Conservation (phyloP, 2,329 filamentous ascomycete genomes). For the Cryphonectria nitschkei region DNA sequence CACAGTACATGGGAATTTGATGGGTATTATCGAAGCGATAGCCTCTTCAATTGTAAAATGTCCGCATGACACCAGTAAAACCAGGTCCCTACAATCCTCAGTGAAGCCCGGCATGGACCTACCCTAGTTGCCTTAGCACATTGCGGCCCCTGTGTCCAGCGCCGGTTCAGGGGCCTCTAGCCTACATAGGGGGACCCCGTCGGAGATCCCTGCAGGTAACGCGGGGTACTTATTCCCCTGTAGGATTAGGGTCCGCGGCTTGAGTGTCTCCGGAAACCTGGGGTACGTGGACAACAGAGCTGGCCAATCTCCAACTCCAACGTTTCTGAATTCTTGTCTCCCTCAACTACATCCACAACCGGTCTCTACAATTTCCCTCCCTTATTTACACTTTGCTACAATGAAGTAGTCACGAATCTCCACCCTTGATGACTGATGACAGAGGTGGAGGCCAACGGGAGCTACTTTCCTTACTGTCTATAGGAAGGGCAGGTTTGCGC, state of each 20-base stretch:
- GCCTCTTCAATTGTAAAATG: background rate
- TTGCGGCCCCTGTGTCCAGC: background rate
- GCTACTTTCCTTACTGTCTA: background rate
- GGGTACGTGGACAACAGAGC: background rate
- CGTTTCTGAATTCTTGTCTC: background rate
- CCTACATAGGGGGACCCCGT: background rate
- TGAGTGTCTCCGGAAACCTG: slow-evolving; percentile 3
- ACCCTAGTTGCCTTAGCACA: background rate
- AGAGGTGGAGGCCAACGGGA: background rate
- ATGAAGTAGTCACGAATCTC: slow-evolving; percentile 5
- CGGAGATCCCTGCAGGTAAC: background rate
- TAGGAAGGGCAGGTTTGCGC: slow-evolving; percentile 6
- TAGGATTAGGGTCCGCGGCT: slow-evolving; percentile 1
- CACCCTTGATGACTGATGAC: background rate
- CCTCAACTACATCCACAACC: background rate
- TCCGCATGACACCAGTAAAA: background rate
- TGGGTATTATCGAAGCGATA: background rate
- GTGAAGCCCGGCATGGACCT: background rate
- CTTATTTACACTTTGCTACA: background rate
- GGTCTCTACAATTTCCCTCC: background rate
- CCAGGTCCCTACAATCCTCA: background rate
- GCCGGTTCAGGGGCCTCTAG: slow-evolving; percentile 21
- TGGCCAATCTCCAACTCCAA: background rate
- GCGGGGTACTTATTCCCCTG: background rate
- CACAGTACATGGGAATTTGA: background rate